A percentile compares a stretch with the other conserved stretches of the same genome.
Evolutionary conservation across 2,329 filamentous ascomycete species (phyloP).

Genomic region (Alternaria solani): DNA sequence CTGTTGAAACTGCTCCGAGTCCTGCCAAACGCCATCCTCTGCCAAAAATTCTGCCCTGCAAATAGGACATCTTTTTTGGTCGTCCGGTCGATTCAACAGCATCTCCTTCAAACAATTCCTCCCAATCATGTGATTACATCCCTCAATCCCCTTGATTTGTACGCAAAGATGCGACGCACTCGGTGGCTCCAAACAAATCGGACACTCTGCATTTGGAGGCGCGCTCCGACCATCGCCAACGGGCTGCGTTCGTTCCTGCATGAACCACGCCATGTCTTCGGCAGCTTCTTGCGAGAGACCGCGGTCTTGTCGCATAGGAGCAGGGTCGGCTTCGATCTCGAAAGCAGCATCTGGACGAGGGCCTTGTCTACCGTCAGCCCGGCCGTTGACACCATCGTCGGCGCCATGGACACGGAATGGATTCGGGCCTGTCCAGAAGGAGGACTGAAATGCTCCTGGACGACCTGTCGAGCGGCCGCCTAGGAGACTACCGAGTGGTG

Average conservation of each 20-base stretch:
- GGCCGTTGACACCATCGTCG: not conserved
- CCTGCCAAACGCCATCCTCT: conserved; percentile 1
- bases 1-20: not conserved
- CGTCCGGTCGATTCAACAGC: conserved; percentile 8
- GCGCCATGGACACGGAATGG: not conserved
- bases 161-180: conserved; percentile 15
- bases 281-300: not conserved
- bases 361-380: not conserved
- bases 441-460: not conserved
- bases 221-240: not conserved
- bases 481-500: not conserved
- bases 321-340: not conserved
- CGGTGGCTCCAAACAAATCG: conserved; percentile 21
- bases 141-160: conserved; percentile 16
- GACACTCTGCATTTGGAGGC: conserved; percentile 15
- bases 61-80: conserved; percentile 26
- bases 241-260: conserved; percentile 9
- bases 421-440: not conserved
- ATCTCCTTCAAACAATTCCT: conserved; percentile 20
- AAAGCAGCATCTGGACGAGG: not conserved
- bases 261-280: not conserved
- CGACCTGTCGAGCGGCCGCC: not conserved
- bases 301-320: not conserved
- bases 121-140: conserved; percentile 31
- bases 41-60: conserved; percentile 28